Base-by-base conservation (phyloP, 352 stramenopile species). In the Bremia lactucae region DNA sequence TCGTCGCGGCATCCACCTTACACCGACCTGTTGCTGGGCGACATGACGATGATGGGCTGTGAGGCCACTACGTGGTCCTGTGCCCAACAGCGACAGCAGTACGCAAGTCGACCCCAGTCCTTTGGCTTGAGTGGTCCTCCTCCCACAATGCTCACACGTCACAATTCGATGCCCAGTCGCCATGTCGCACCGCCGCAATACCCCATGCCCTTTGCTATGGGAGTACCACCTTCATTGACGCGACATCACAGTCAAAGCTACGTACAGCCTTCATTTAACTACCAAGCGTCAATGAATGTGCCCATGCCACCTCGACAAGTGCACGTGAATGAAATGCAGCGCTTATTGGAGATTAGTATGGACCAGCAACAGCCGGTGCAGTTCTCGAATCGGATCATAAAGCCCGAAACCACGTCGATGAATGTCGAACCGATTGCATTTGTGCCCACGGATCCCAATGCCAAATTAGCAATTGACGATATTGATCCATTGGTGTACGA, bases 371-470 rank as follows among this genome's bases (percentile, higher is more conserved):
- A 81, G 37, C 65, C 53, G n/a, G 36, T 61, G 18, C 49, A 52
- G 13, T 13, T 29, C 20, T 49, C 57, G 0, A 37, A 57, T 9
- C 45, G 35, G 1, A 31, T 52, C 15, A 60, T 64, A 33, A 71
- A 73, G 59, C 24, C 36, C 18, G 52, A 69, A 23, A 16, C 54
- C 0, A 49, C 50, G 1, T 31, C 43, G 0, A 62, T 82, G 43
- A 71, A 67, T 41, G 62, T 84, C 29, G 74, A 87, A 59, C 74
- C 74, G 2, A 84, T 87, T 40, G 64, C 69, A 14, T 87, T 87
- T 46, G 67, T 47, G 1, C 39, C 52, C 0, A 40, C 46, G 2
- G 53, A 63, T 39, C 22, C 31, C 18, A 54, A 56, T 28, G 7
- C 33, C 34, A 77, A 81, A 49, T 34, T 77, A 28, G 43, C 56